Evolutionary conservation across 331 rosid species (phyloP), one percentile per base, ranked within the genome.

Genomic region (Dryas integrifolia): DNA sequence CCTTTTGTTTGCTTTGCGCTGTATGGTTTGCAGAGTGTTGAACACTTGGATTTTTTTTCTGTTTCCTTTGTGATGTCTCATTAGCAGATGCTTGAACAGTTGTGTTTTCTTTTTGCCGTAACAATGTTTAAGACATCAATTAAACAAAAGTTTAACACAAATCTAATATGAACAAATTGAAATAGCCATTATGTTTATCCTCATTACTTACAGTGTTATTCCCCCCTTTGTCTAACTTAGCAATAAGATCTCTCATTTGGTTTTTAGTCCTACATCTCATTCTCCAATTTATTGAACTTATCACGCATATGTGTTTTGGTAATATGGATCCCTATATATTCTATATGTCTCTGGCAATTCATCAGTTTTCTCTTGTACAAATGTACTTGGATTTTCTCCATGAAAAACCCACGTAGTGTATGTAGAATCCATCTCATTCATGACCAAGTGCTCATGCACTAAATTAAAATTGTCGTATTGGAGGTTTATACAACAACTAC

Each of bases 401-500:
- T 64, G 35, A 6, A 43, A 41, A 2, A 64, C 69, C 75, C 67
- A 58, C n/a, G 18, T 14, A 11, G 24, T 45, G 24, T 71, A 71
- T 7, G 66, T 57, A n/a, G 55, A 43, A 30, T 58, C 75, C 14
- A 71, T 48, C 35, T 30, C 35, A 30, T 30, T 30, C 35, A 2
- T 30, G 35, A 30, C 35, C 35, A 30, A 30, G 35, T 30, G 35
- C 35, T 30, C 35, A 30, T 30, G 2, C 40, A 46, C 46, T 14
- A n/a, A 0, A 14, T 62, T 11, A 15, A 10, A 9, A 62, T 63
- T 1, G 35, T n/a, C 9, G 15, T 63, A 9, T 14, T 41, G 68
- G 7, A 63, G 35, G 35, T 30, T 30, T 30, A 30, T 30, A 30
- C 35, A 30, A 30, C 35, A 30, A 30, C 35, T 30, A 30, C 68